Conservation (phyloP, 768 basidiomycete genomes). For the Jaapia argillacea region DNA sequence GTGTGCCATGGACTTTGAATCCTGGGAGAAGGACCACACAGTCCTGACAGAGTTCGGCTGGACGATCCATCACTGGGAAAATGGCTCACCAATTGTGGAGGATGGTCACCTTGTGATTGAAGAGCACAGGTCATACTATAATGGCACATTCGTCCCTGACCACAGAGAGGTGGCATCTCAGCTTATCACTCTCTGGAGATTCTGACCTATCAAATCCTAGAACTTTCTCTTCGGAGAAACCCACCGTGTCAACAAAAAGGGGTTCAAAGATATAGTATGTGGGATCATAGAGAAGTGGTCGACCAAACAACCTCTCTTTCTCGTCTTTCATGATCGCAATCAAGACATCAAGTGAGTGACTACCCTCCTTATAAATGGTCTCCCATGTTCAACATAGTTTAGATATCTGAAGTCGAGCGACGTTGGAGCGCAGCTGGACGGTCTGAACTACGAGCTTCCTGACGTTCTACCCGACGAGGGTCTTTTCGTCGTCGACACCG, state of each 20-base stretch:
- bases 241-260: constrained; percentile 36
- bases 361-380: neutral
- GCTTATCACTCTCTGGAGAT: no score
- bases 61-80: constrained; percentile 47
- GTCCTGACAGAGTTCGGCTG: constrained; percentile 81
- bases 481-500: constrained; percentile 62
- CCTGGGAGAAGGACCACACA: constrained; percentile 70
- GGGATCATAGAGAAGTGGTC: constrained; percentile 30
- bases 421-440: constrained; percentile 43
- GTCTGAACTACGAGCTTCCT: constrained; percentile 46
- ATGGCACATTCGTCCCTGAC: constrained; percentile 54
- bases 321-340: constrained; percentile 72
- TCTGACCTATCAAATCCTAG: constrained; percentile 25
- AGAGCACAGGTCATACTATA: constrained; percentile 47
- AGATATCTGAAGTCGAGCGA: constrained; percentile 44
- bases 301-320: constrained; percentile 50
- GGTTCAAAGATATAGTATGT: constrained; percentile 43
- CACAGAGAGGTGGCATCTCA: constrained; percentile 45
- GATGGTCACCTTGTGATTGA: constrained; percentile 54
- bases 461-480: constrained; percentile 41
- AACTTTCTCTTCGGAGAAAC: constrained; percentile 45
- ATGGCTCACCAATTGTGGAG: constrained; percentile 36
- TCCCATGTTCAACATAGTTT: neutral
- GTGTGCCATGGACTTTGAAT: constrained; percentile 76
- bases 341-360: constrained; percentile 62